Percentiles rank a stretch among this genome's conserved stretches.
phyloP scores from a whole-genome alignment of 2,329 filamentous ascomycete genomes.

The Aspergillus felis region DNA sequence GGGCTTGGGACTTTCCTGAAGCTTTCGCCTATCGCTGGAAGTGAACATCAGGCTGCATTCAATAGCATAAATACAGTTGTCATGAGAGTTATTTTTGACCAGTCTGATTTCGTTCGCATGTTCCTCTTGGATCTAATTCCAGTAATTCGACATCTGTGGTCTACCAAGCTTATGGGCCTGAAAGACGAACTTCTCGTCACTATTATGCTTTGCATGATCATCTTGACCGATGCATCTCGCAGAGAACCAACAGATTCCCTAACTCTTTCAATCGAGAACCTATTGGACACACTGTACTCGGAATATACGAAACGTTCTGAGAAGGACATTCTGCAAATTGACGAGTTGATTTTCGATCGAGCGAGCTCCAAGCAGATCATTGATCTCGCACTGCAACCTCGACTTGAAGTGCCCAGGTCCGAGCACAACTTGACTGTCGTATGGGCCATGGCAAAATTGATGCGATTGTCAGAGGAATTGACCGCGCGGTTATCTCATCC shows the following conservation, averaged over 20 bases:
- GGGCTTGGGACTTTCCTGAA: slow-evolving; percentile 60
- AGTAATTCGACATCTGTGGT: slow-evolving; percentile 72
- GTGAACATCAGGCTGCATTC: slow-evolving; percentile 69
- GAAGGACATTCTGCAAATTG: slow-evolving; percentile 69
- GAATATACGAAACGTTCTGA: slow-evolving; percentile 74
- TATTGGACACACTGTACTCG: slow-evolving; percentile 66
- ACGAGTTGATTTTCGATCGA: slow-evolving; percentile 63
- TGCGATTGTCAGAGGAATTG: slow-evolving; percentile 36
- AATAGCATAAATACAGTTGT: slow-evolving; percentile 70
- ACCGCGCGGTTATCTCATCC: slow-evolving; percentile 6
- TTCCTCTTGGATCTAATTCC: slow-evolving; percentile 63
- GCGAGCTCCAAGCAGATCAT: slow-evolving; percentile 31
- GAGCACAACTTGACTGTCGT: slow-evolving; percentile 40
- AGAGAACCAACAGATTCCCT: slow-evolving; percentile 38
- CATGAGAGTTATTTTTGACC: slow-evolving; percentile 62
- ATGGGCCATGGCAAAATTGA: slow-evolving; percentile 37
- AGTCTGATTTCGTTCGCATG: slow-evolving; percentile 58
- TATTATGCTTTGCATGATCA: slow-evolving; percentile 63
- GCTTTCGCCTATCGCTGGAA: slow-evolving; percentile 56
- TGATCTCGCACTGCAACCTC: slow-evolving; percentile 32
- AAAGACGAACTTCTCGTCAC: slow-evolving; percentile 75
- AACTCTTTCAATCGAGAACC: slow-evolving; percentile 52
- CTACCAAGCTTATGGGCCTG: slow-evolving; percentile 61
- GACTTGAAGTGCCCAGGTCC: slow-evolving; percentile 31
- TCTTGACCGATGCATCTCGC: slow-evolving; percentile 45